Conservation (phyloP, 1,139 yeast species). For the Yamadazyma songkhlaensis region DNA sequence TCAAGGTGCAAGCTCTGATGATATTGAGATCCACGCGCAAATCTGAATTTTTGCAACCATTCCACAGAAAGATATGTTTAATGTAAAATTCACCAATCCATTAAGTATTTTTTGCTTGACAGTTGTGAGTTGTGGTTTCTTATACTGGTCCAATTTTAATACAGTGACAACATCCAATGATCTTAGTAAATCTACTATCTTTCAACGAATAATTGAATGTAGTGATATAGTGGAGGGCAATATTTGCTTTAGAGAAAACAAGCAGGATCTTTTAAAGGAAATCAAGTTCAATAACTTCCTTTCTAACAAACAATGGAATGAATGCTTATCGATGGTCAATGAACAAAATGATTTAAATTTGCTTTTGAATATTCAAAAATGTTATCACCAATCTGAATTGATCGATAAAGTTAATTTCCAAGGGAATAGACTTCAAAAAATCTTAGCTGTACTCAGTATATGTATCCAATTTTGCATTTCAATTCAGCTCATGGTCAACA, state of each 20-base stretch:
- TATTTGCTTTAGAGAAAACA: conserved; percentile 12
- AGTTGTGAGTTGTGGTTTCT: background rate
- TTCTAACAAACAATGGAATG: conserved; percentile 9
- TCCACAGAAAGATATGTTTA: conserved; percentile 2
- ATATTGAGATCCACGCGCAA: no score
- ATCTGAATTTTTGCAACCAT: conserved; percentile 2
- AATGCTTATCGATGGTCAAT: conserved; percentile 10
- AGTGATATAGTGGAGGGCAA: conserved; percentile 15
- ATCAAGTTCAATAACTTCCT: conserved; percentile 1
- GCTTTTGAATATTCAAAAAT: conserved; percentile 21
- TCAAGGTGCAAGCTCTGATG: no score
- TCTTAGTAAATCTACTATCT: conserved; percentile 7
- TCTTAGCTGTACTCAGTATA: conserved; percentile 13
- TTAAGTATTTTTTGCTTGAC: conserved; percentile 2
- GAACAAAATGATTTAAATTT: conserved; percentile 17
- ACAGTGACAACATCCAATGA: background rate
- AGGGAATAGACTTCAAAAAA: conserved; percentile 8
- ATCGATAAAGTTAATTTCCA: conserved; percentile 9
- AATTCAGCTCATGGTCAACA: conserved; percentile 10
- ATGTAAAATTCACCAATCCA: conserved; percentile 2
- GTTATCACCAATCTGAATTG: conserved; percentile 22
- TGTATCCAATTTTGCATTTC: conserved; percentile 16
- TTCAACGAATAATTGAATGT: conserved; percentile 16
- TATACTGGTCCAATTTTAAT: conserved; percentile 3
- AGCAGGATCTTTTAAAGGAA: conserved; percentile 7